A percentile compares a stretch with the other conserved stretches of the same genome.
Conservation (phyloP, 139 green algal genomes). For the Micromonas pusilla region DNA sequence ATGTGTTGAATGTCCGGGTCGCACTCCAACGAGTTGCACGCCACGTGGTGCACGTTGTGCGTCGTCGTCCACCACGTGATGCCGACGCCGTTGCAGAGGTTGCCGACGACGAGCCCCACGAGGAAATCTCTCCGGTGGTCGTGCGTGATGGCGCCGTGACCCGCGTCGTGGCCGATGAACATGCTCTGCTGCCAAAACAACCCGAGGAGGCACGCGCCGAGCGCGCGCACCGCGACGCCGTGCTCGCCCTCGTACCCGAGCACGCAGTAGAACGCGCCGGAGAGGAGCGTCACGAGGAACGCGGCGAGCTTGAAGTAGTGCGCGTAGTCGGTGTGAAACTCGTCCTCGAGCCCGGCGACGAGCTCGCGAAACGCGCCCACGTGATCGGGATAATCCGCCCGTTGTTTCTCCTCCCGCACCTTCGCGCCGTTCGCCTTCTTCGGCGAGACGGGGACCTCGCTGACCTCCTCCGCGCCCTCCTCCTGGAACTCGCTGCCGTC, state of each 20-base stretch:
- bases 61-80: conserved; percentile 46
- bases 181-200: conserved; percentile 39
- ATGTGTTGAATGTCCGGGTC: conserved; percentile 48
- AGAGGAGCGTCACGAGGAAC: not conserved
- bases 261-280: not conserved
- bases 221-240: conserved; percentile 18
- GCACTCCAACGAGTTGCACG: conserved; percentile 40
- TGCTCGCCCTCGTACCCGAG: not conserved
- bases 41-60: conserved; percentile 48
- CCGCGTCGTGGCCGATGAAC: conserved; percentile 43
- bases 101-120: conserved; percentile 36
- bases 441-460: too few relatives aligned
- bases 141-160: conserved; percentile 38
- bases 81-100: conserved; percentile 39
- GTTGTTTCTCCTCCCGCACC: not conserved
- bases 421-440: not conserved
- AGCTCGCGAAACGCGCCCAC: conserved; percentile 1
- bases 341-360: too few relatives aligned
- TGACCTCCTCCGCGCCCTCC: too few relatives aligned
- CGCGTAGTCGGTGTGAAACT: not conserved
- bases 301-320: conserved; percentile 7
- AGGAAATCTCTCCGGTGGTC: conserved; percentile 17
- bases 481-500: too few relatives aligned
- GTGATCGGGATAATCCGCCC: not conserved
- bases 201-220: conserved; percentile 31